phyloP scores from a whole-genome alignment of 495 filamentous ascomycete genomes.

The Penicillium flavigenum region DNA sequence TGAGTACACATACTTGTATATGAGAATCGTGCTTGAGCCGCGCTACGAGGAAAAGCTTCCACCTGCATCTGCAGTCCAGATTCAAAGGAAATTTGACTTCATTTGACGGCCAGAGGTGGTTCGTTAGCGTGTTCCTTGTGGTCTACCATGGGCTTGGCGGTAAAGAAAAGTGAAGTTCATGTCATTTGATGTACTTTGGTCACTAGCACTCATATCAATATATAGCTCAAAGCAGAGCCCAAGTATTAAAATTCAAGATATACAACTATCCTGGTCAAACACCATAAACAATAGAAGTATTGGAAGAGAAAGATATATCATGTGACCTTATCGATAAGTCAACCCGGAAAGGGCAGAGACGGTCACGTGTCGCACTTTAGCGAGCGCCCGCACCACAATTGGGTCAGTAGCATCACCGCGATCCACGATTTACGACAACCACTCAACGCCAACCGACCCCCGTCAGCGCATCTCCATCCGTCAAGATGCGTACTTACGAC shows the following conservation, averaged over 20 bases:
- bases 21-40: not conserved
- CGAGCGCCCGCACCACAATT: slow-evolving; percentile 53
- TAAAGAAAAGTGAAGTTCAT: not conserved
- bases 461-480: slow-evolving; percentile 54
- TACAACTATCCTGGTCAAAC: not conserved
- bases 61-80: not conserved
- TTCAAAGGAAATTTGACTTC: not conserved
- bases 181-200: not conserved
- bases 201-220: too few relatives aligned
- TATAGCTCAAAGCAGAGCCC: not conserved
- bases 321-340: slow-evolving; percentile 15
- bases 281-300: not conserved
- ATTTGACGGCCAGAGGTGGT: not conserved
- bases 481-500: slow-evolving; percentile 97
- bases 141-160: not conserved
- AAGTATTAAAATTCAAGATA: not conserved
- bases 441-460: slow-evolving; percentile 52
- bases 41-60: not conserved
- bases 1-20: not conserved
- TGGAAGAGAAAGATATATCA: not conserved
- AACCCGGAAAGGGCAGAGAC: slow-evolving; percentile 41
- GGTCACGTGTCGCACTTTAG: slow-evolving; percentile 50
- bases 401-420: slow-evolving; percentile 40
- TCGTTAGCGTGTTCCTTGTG: not conserved
- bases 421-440: slow-evolving; percentile 49